Evolutionary conservation across 352 stramenopile species (phyloP), one percentile per base, ranked within the genome.

Genomic region (Phytophthora ohioensis): DNA sequence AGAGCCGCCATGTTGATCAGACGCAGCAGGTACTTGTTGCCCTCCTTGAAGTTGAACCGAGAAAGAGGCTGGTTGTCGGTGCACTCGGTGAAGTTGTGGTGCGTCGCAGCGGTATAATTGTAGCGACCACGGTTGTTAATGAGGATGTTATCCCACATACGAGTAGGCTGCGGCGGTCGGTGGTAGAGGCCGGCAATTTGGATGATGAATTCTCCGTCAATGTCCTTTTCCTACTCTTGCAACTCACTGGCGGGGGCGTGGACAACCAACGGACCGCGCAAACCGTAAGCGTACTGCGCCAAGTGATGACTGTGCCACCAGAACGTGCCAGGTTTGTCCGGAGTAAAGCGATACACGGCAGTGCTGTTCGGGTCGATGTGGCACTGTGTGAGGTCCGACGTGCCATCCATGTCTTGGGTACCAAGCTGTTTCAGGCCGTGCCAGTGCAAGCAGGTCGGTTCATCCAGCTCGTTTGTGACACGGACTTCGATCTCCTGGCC

Each of bases 51-150:
- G 15, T 64, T 35, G 36, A 81, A 80, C 8, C 52, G 48, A 1
- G 65, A 57, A 0, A 78, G 62, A 4, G 71, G 59, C 42, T 78
- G 67, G 7, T 69, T 46, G 2, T 60, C 36, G 0, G 27, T 72
- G 39, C 73, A 84, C 1, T 66, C n/a, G 7, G 61, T 43, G 21
- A 70, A 69, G 12, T 51, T 60, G 32, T 66, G 57, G 45, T 57
- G 38, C 17, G 30, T 13, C 4, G 69, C 66, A 47, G 58, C 65
- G 4, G 51, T 57, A 70, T 69, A 84, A 48, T 78, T 75, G 63
- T 81, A 81, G 27, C 76, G 73, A 0, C 69, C 76, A 8, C 47
- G 69, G 45, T 80, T 72, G 55, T 84, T 84, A 48, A 81, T 80
- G 3, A 81, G 47, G 12, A 80, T 69, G 34, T 54, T 71, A 34